Base-by-base conservation (phyloP, 768 basidiomycete genomes). In the Boletus rubroflammeus region DNA sequence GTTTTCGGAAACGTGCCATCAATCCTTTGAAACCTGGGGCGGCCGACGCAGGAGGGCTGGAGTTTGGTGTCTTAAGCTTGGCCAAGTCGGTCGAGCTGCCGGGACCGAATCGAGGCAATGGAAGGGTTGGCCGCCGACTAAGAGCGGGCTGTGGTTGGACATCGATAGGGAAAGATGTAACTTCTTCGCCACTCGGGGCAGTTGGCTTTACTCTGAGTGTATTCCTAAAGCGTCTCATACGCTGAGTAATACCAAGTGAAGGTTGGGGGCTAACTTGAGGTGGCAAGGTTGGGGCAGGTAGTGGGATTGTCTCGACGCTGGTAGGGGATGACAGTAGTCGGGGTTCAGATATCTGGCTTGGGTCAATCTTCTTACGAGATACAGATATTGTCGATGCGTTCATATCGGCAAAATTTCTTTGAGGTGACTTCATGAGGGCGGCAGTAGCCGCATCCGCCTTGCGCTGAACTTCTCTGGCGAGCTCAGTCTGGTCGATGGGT, bases 21-120 rank as follows among this genome's bases (percentile, higher is more conserved):
- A 93, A 85, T 14, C 89, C 85, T 68, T 83, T 88, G 25, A 92
- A 64, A 21, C 88, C 85, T 32, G 90, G 90, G 19, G 84, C 78
- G 26, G 86, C 81, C 21, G 85, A 83, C 4, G 87, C 81, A 60
- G 86, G 83, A n/a, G 86, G 85, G 55, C 79, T 82, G 2, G 81
- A 70, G 29, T 81, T 68, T 19, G 81, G 70, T 3, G 80, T 76
- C 65, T 83, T 86, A 55, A 80, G 78, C 59, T 81, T 76, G 23
- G 70, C 72, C 17, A 73, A 61, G 46, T 88, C 86, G 3, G 76
- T 77, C 8, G 82, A 60, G 48, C 69, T 69, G 3, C 67, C 60
- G n/a, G 61, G 46, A 7, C 58, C 58, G 5, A 69, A 62, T 74
- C 77, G 26, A 72, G 81, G 25, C 72, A 82, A 40, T 76, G 73